Evolutionary conservation across 2,329 filamentous ascomycete species (phyloP).

Genomic region (Aspergillus novofumigatus): DNA sequence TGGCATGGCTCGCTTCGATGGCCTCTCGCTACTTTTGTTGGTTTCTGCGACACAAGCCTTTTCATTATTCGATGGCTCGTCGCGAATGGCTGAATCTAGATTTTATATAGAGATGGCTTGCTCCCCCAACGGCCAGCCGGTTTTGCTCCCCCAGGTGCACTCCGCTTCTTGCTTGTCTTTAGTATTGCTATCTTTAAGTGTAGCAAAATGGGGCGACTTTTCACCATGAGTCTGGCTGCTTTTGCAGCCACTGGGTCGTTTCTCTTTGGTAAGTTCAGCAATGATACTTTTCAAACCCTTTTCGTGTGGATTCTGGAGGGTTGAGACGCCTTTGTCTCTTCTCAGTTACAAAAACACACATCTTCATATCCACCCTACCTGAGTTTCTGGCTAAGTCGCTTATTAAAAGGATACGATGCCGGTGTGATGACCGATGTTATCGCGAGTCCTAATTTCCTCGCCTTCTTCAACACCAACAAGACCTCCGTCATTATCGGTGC

Average conservation of each 20-base stretch:
- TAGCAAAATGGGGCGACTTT: slow-evolving; percentile 37
- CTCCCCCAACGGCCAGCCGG: background rate
- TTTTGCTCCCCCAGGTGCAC: background rate
- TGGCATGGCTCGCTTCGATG: background rate
- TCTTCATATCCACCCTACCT: background rate
- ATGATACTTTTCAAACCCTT: background rate
- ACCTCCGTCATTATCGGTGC: slow-evolving; percentile 55
- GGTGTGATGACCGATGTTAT: slow-evolving; percentile 45
- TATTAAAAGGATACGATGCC: slow-evolving; percentile 48
- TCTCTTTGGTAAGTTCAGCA: slow-evolving; percentile 10
- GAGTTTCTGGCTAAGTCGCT: slow-evolving; percentile 6
- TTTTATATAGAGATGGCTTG: background rate
- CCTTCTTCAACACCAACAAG: slow-evolving; percentile 52
- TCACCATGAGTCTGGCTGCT: slow-evolving; percentile 37
- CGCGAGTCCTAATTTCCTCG: slow-evolving; percentile 53
- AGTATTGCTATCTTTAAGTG: background rate
- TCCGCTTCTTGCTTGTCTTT: background rate
- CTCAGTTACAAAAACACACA: background rate
- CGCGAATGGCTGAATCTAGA: background rate
- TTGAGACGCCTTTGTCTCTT: background rate
- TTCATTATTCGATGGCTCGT: background rate
- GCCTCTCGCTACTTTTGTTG: background rate
- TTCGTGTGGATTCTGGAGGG: background rate
- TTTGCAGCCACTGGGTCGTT: slow-evolving; percentile 42
- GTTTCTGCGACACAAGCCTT: background rate